phyloP scores from a whole-genome alignment of 345 rosid genomes.

The Microthlaspi erraticum region DNA sequence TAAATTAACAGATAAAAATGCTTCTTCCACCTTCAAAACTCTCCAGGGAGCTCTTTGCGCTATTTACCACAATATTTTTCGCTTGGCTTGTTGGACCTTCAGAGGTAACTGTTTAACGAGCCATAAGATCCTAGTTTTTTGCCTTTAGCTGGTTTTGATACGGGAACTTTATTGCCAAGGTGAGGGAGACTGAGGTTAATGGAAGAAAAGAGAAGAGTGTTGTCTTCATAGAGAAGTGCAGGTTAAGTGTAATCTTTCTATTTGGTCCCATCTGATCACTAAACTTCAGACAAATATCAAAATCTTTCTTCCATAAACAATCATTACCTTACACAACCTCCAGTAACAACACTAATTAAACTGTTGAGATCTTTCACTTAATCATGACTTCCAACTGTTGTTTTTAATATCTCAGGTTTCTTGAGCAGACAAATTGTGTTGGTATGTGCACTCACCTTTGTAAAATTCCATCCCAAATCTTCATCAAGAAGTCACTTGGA shows the following conservation, averaged over 20 bases:
- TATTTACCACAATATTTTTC: constrained; percentile 80
- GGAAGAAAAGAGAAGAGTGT: constrained; percentile 82
- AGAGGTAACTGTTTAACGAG: constrained; percentile 52
- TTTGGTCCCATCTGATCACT: constrained; percentile 49
- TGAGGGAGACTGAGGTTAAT: constrained; percentile 68
- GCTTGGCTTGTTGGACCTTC: constrained; percentile 89
- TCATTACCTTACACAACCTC: constrained; percentile 48
- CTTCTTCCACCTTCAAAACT: constrained; percentile 66
- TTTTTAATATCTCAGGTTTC: constrained; percentile 57
- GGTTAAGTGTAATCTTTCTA: constrained; percentile 52
- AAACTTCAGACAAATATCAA: constrained; percentile 43
- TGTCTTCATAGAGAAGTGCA: constrained; percentile 87
- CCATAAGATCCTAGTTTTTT: background rate
- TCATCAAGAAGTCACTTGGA: constrained; percentile 79
- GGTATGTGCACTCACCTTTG: constrained; percentile 95
- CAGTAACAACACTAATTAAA: constrained; percentile 36
- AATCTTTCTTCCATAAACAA: constrained; percentile 44
- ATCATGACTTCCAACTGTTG: constrained; percentile 18
- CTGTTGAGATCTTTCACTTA: background rate
- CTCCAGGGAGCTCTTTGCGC: constrained; percentile 77
- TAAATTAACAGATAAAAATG: constrained; percentile 56
- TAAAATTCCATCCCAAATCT: constrained; percentile 76
- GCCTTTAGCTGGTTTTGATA: background rate
- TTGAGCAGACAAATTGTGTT: constrained; percentile 82
- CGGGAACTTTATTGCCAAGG: constrained; percentile 17